These are phyloP conservation scores for Apostasia shenzhenica DNA, from an alignment of 106 monocot genomes.

Conservation along the genomic window DNA sequence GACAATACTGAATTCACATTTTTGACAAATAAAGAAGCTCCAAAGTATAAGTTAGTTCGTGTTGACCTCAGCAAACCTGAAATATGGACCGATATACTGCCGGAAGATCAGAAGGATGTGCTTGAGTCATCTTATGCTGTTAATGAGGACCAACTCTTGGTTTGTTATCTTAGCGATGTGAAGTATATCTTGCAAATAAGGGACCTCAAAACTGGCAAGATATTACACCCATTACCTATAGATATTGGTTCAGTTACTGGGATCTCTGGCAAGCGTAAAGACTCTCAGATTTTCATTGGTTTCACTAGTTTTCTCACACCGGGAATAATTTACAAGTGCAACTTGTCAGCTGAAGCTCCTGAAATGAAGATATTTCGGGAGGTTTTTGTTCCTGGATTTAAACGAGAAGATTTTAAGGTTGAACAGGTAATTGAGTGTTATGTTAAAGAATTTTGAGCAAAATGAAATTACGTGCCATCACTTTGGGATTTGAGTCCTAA, in stretches of 20 bases:
- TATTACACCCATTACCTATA: slow-evolving; percentile 64
- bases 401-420: slow-evolving; percentile 56
- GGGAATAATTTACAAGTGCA: slow-evolving; percentile 75
- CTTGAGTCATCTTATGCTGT: slow-evolving; percentile 66
- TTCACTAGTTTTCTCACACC: slow-evolving; percentile 91
- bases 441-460: too few relatives aligned
- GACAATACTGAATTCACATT: slow-evolving; percentile 76
- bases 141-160: slow-evolving; percentile 60
- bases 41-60: slow-evolving; percentile 68
- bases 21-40: slow-evolving; percentile 79
- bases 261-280: slow-evolving; percentile 61
- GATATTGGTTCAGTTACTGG: slow-evolving; percentile 74
- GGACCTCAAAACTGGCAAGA: slow-evolving; percentile 63
- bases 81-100: slow-evolving; percentile 59
- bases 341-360: slow-evolving; percentile 52
- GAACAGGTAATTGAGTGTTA: slow-evolving; percentile 48
- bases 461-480: too few relatives aligned
- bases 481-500: too few relatives aligned
- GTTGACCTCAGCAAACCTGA: slow-evolving; percentile 56
- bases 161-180: slow-evolving; percentile 83
- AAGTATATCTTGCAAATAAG: slow-evolving; percentile 69
- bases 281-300: slow-evolving; percentile 66
- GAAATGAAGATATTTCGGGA: slow-evolving; percentile 77
- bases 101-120: slow-evolving; percentile 67
- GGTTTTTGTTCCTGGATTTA: slow-evolving; percentile 76